Percentiles rank a stretch among this genome's conserved stretches.
phyloP scores from a whole-genome alignment of 2,329 filamentous ascomycete species.

The Catunica adiposa region DNA sequence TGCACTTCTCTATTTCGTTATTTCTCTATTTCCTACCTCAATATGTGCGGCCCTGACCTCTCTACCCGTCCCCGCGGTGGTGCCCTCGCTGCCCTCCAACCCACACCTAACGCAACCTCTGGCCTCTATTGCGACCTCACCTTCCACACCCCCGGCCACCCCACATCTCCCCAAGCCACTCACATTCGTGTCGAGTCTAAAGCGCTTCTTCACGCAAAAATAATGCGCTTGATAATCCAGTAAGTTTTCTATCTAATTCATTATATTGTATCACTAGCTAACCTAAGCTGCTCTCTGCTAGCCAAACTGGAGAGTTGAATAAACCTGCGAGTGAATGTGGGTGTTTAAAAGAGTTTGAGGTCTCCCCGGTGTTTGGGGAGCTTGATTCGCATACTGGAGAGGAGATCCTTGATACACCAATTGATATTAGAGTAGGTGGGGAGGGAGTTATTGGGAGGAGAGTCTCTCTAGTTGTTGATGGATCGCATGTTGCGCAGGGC shows the following conservation, averaged over 20 bases:
- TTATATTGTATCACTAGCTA: background rate
- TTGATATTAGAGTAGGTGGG: slow-evolving; percentile 29
- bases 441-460: slow-evolving; percentile 33
- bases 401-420: slow-evolving; percentile 21
- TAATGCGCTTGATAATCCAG: slow-evolving; percentile 29
- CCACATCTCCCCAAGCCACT: slow-evolving; percentile 24
- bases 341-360: slow-evolving; percentile 15
- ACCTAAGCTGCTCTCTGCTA: background rate
- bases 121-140: slow-evolving; percentile 24
- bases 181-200: slow-evolving; percentile 27
- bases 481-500: slow-evolving; percentile 26
- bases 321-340: slow-evolving; percentile 29
- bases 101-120: slow-evolving; percentile 12
- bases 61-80: slow-evolving; percentile 28
- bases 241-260: slow-evolving; percentile 18
- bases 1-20: background rate
- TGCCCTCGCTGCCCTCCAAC: slow-evolving; percentile 29
- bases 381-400: background rate
- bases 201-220: slow-evolving; percentile 14
- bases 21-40: slow-evolving; percentile 5
- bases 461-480: slow-evolving; percentile 25
- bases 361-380: background rate
- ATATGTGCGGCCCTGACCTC: slow-evolving; percentile 30
- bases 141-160: slow-evolving; percentile 28
- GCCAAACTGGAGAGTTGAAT: slow-evolving; percentile 10